Percentiles rank a stretch among this genome's conserved stretches.
Evolutionary conservation across 2,329 filamentous ascomycete species (phyloP).

Genomic region (Chrysosporium queenslandicum): DNA sequence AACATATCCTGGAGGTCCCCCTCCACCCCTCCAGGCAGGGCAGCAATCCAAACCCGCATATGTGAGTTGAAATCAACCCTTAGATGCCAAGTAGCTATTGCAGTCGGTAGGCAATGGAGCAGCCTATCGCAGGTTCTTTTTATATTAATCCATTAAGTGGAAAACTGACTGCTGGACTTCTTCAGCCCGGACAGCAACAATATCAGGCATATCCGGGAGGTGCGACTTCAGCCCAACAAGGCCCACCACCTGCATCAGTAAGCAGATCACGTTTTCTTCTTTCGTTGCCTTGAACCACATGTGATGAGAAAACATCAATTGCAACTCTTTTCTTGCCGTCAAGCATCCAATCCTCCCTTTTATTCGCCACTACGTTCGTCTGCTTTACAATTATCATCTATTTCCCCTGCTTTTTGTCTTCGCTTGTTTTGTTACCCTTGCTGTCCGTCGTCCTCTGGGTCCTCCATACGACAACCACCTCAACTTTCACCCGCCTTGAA

Average conservation of each 20-base stretch:
- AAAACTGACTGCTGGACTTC: neutral
- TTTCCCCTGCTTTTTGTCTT: neutral
- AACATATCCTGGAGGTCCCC: constrained; percentile 25
- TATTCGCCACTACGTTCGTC: neutral
- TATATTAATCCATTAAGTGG: too few species aligned
- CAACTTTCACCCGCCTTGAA: constrained; percentile 3
- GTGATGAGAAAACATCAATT: neutral
- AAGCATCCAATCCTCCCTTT: neutral
- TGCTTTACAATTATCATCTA: neutral
- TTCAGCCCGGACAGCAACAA: constrained; percentile 19
- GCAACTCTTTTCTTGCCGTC: neutral
- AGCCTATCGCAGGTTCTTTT: too few species aligned
- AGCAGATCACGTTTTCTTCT: constrained; percentile 23
- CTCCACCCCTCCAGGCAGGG: constrained; percentile 26
- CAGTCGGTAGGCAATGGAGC: too few species aligned
- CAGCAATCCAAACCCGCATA: constrained; percentile 34
- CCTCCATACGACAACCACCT: constrained; percentile 5
- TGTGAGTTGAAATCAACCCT: constrained; percentile 38
- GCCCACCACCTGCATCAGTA: constrained; percentile 41
- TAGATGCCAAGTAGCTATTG: too few species aligned
- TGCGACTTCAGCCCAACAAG: constrained; percentile 41
- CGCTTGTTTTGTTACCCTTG: neutral
- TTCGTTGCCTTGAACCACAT: constrained; percentile 9
- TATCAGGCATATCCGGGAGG: constrained; percentile 16
- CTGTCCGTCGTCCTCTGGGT: constrained; percentile 1